A percentile compares a stretch with the other conserved stretches of the same genome.
Evolutionary conservation across 257 asterid genomes (phyloP).

Genomic region (Solanum boliviense): DNA sequence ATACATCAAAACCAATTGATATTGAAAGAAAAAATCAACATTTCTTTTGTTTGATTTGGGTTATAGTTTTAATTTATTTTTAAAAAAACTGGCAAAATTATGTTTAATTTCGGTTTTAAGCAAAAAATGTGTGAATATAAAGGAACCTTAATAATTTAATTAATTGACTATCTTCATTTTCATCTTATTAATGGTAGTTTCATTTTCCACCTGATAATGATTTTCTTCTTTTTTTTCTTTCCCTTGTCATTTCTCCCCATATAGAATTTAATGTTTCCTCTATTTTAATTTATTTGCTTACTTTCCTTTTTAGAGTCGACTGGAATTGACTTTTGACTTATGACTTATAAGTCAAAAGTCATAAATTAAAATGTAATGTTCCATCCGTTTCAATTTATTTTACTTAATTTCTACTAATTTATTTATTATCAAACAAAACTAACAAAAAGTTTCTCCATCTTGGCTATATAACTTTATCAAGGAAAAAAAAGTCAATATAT

Average conservation of each 20-base stretch:
- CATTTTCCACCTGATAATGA: not conserved
- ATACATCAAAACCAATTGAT: not conserved
- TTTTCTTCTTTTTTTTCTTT: not conserved
- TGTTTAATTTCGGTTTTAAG: not conserved
- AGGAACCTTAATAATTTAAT: not conserved
- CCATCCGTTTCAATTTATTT: not conserved
- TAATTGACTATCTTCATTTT: not conserved
- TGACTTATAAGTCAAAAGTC: not conserved
- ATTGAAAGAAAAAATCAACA: not conserved
- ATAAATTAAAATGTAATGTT: not conserved
- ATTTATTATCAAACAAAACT: not conserved
- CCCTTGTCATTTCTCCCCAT: not conserved
- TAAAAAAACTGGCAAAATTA: not conserved
- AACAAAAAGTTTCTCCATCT: not conserved
- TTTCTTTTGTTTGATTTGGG: not conserved
- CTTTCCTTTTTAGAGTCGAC: accelerated
- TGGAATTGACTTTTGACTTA: not conserved
- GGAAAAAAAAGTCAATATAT: not conserved
- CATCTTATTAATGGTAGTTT: not conserved
- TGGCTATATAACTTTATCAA: not conserved
- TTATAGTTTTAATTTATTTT: not conserved
- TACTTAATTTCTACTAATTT: not conserved
- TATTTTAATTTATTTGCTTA: not conserved
- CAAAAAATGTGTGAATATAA: not conserved
- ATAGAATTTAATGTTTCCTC: not conserved